phyloP scores from a whole-genome alignment of 768 basidiomycete species.

The Hypholoma fasciculare region DNA sequence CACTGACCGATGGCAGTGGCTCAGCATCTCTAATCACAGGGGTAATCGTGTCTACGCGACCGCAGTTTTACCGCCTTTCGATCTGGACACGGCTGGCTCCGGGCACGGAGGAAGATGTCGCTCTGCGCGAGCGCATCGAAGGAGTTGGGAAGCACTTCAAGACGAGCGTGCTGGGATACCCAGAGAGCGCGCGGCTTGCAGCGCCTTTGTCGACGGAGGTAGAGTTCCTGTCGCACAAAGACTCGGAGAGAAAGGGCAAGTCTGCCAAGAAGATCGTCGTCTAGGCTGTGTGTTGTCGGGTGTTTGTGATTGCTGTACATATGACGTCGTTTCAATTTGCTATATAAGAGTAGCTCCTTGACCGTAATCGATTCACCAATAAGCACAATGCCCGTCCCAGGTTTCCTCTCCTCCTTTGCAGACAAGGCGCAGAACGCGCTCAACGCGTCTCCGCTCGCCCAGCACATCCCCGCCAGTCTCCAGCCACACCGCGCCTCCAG shows the following conservation, averaged over 20 bases:
- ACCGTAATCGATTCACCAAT: constrained; percentile 14
- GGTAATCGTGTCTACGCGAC: constrained; percentile 93
- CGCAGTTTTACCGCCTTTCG: constrained; percentile 93
- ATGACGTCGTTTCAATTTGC: constrained; percentile 20
- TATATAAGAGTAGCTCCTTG: constrained; percentile 15
- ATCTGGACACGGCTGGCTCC: constrained; percentile 97
- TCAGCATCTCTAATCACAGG: constrained; percentile 78
- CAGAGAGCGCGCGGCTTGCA: constrained; percentile 68
- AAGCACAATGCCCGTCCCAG: constrained; percentile 54
- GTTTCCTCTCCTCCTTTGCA: constrained; percentile 65
- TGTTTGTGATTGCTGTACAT: constrained; percentile 26
- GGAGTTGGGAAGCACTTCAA: constrained; percentile 91
- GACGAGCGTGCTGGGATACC: constrained; percentile 80
- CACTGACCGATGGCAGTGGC: constrained; percentile 41
- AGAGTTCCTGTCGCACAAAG: constrained; percentile 92
- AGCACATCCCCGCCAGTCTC: constrained; percentile 46
- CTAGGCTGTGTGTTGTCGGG: constrained; percentile 34
- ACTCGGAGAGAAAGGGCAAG: constrained; percentile 94
- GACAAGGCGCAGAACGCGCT: constrained; percentile 79
- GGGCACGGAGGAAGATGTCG: constrained; percentile 42
- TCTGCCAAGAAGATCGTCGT: constrained; percentile 75
- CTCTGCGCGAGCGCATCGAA: constrained; percentile 78
- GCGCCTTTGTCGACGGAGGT: constrained; percentile 94
- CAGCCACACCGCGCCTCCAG: constrained; percentile 28
- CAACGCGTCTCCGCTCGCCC: constrained; percentile 58